These are phyloP conservation scores for Coemansia sp. DNA, from an alignment of 192 early-diverging fungal genomes.

Conservation along the genomic window DNA sequence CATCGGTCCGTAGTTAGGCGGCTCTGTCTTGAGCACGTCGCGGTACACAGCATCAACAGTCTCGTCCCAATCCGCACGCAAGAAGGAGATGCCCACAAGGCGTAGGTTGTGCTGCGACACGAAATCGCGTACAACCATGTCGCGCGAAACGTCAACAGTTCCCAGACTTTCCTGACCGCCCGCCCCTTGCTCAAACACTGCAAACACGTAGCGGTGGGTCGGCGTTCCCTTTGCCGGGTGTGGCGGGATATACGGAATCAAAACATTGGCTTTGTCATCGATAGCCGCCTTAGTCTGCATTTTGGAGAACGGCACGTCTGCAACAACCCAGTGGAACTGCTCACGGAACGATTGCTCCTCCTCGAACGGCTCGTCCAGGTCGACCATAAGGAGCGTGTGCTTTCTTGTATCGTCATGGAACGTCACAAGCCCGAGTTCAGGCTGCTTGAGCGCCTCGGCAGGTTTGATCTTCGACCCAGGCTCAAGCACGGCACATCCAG, in stretches of 20 bases:
- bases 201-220: conserved; percentile 70
- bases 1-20: conserved; percentile 34
- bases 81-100: conserved; percentile 44
- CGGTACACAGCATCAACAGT: conserved; percentile 51
- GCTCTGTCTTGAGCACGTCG: conserved; percentile 32
- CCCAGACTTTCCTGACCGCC: conserved; percentile 55
- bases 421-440: conserved; percentile 57
- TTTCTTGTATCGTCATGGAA: conserved; percentile 67
- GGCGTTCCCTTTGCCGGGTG: conserved; percentile 76
- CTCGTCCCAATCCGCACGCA: conserved; percentile 45
- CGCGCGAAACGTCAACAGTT: conserved; percentile 36
- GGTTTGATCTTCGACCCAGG: conserved; percentile 44
- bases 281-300: conserved; percentile 48
- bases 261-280: conserved; percentile 33
- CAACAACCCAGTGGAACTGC: conserved; percentile 71
- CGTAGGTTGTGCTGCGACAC: conserved; percentile 32
- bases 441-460: conserved; percentile 56
- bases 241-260: conserved; percentile 68
- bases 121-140: conserved; percentile 39
- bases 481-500: conserved; percentile 19
- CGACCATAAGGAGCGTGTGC: conserved; percentile 70
- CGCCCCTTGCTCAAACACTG: conserved; percentile 65
- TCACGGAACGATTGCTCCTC: conserved; percentile 65
- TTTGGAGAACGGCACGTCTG: conserved; percentile 65
- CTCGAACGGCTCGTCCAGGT: conserved; percentile 68